Conservation (phyloP, 1,284 basidiomycete genomes). For the Tilletiaria anomala region DNA sequence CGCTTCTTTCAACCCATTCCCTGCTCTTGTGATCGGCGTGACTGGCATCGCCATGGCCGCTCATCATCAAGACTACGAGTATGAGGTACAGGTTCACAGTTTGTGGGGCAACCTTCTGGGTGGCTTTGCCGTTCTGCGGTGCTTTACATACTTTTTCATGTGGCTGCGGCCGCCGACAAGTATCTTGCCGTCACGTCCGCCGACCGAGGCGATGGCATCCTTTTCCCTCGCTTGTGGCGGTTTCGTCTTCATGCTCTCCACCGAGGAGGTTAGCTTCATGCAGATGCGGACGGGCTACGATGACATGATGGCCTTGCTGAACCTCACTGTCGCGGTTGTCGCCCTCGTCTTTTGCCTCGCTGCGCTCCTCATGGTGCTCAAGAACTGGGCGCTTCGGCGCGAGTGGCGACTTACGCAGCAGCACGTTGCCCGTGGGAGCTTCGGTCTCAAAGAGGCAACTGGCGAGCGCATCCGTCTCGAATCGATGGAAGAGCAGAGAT, state of each 20-base stretch:
- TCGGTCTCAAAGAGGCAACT: too few relatives aligned
- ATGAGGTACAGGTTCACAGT: slow-evolving; percentile 65
- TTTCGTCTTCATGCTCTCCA: slow-evolving; percentile 76
- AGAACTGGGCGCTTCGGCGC: slow-evolving; percentile 24
- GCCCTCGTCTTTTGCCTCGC: slow-evolving; percentile 25
- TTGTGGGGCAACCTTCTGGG: slow-evolving; percentile 88
- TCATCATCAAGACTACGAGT: slow-evolving; percentile 74
- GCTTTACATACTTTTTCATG: slow-evolving; percentile 82
- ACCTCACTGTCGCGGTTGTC: slow-evolving; percentile 27
- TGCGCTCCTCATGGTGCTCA: slow-evolving; percentile 25
- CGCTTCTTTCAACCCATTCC: slow-evolving; percentile 78
- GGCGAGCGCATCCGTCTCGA: too few relatives aligned
- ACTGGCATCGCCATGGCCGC: slow-evolving; percentile 93
- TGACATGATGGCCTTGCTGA: slow-evolving; percentile 48
- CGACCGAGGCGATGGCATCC: slow-evolving; percentile 75
- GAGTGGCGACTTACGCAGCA: background rate
- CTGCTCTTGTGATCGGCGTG: slow-evolving; percentile 64
- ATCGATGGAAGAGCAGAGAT: too few relatives aligned
- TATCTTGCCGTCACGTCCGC: slow-evolving; percentile 74
- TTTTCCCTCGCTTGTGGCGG: slow-evolving; percentile 81
- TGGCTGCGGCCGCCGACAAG: slow-evolving; percentile 53
- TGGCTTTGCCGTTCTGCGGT: slow-evolving; percentile 60
- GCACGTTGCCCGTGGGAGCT: too few relatives aligned
- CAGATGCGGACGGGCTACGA: slow-evolving; percentile 82
- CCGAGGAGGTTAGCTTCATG: slow-evolving; percentile 75